Evolutionary conservation across 2,329 filamentous ascomycete species (phyloP), one percentile per base, ranked within the genome.

Genomic region (Mycosphaerella sp.): DNA sequence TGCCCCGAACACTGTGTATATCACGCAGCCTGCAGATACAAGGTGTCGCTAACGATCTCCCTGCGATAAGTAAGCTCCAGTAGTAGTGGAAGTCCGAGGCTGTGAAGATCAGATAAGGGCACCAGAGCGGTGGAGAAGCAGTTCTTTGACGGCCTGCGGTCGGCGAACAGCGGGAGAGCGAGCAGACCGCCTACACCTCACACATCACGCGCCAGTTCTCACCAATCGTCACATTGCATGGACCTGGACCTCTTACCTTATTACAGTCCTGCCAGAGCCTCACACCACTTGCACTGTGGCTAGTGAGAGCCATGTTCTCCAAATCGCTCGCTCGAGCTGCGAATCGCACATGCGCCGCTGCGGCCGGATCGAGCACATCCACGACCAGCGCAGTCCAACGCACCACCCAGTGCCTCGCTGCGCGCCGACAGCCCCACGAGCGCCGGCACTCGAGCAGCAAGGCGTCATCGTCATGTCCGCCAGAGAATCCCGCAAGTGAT

Each of bases 361-460:
- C 57, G 49, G 18, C 55, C 39, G 53, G 55, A 41, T 17, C 53
- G 46, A 40, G 49, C 44, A 45, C 53, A 52, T 61, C 64, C 30
- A 63, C 67, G 34, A 60, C 63, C 55, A 66, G 64, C 45, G 66
- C 66, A 42, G 59, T 57, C 30, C 56, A 57, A 36, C 58, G 56
- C 36, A 52, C 55, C 27, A 48, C 59, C 32, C 58, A 58, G 69
- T 70, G 60, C 63, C 64, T 63, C 60, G 54, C 59, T 49, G 53
- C 69, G 53, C 49, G 64, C 54, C 67, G 66, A 40, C 65, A 65
- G 27, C 55, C 63, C 39, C 75, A 76, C 62, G 74, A 77, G 58
- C 71, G 75, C 52, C 73, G 75, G 59, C 67, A 71, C 39, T 76
- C 73, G 16, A 74, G 71, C 41, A 77, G 75, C 47, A 78, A 77